Conservation (phyloP, 2,329 filamentous ascomycete genomes). For the Dactylonectria macrodidyma region DNA sequence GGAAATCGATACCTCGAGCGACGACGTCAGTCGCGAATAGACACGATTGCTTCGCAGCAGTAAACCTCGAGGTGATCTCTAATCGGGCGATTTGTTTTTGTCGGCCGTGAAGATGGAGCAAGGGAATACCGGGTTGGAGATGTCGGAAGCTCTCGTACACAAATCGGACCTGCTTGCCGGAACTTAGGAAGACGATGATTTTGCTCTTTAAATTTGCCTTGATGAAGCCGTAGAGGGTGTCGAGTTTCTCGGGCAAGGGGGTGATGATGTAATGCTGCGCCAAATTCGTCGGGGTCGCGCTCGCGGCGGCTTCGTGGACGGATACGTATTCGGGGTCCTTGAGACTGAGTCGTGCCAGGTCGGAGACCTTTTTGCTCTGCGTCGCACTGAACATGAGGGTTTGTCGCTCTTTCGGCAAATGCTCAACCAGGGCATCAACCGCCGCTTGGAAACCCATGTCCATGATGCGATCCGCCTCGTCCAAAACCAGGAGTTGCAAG, state of each 20-base stretch:
- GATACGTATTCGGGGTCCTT: slow-evolving; percentile 95
- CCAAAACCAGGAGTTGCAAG: slow-evolving; percentile 91
- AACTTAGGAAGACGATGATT: slow-evolving; percentile 95
- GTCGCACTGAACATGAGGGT: slow-evolving; percentile 97
- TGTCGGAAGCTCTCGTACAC: slow-evolving; percentile 94
- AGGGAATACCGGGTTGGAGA: slow-evolving; percentile 92
- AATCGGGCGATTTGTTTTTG: slow-evolving; percentile 93
- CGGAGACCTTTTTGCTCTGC: slow-evolving; percentile 93
- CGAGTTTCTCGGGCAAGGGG: slow-evolving; percentile 88
- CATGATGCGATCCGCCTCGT: slow-evolving; percentile 96
- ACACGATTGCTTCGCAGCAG: slow-evolving; percentile 84
- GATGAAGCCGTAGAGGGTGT: slow-evolving; percentile 94
- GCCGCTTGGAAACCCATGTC: slow-evolving; percentile 96
- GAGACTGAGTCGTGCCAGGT: slow-evolving; percentile 89
- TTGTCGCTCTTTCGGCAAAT: slow-evolving; percentile 87
- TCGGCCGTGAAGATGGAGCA: slow-evolving; percentile 92
- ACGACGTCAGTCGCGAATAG: slow-evolving; percentile 97
- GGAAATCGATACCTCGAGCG: slow-evolving; percentile 94
- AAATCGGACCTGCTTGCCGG: slow-evolving; percentile 96
- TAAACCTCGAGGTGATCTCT: slow-evolving; percentile 89
- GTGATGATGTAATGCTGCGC: slow-evolving; percentile 94
- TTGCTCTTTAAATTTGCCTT: slow-evolving; percentile 92
- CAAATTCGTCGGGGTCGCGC: slow-evolving; percentile 85
- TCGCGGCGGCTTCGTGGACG: slow-evolving; percentile 86
- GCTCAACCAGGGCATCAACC: slow-evolving; percentile 93